Base-by-base conservation (phyloP, 331 rosid species). In the Ulmus americana region DNA sequence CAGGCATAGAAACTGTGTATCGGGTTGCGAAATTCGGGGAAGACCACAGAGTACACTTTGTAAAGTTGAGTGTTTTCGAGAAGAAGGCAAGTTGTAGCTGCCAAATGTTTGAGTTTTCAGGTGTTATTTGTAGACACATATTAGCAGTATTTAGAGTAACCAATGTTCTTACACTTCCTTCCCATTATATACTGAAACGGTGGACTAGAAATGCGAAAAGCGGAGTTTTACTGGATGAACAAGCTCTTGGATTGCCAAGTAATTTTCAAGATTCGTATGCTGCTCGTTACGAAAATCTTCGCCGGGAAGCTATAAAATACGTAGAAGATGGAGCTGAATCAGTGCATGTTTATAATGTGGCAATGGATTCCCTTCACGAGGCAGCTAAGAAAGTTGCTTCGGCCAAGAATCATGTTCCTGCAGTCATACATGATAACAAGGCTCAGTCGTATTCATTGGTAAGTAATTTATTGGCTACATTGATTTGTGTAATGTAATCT, bases 131-230 rank as follows among this genome's bases (percentile, higher is more conserved):
- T 20, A 71, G 81, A 54, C 76, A 76, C 63, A 66, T 76, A 59
- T 66, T 76, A 71, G 81, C 81, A 28, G 77, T 76, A 8, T 76
- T 76, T 60, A 61, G 74, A 56, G 81, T 71, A 15, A 76, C 61
- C 44, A 71, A 76, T 66, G 81, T 76, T 61, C 73, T 76, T 50
- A 76, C 81, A 1, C 76, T 76, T 61, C 76, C 81, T 5, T 42
- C 73, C 13, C 70, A 71, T 55, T 76, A 71, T 18, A 61, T 76
- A 57, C 67, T 76, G 76, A 71, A 71, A 61, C 73, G 81, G 28
- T 76, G 77, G 81, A 71, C 77, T 59, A 71, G 58, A 55, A 76
- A 66, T 71, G 81, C 81, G 43, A 76, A 55, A 60, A 65, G 80
- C 59, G 76, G 80, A 14, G 50, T 76, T 76, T 16, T 76, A 47